These are phyloP conservation scores for Pyricularia sp. DNA, from an alignment of 2,329 filamentous ascomycete genomes.

Conservation along the genomic window DNA sequence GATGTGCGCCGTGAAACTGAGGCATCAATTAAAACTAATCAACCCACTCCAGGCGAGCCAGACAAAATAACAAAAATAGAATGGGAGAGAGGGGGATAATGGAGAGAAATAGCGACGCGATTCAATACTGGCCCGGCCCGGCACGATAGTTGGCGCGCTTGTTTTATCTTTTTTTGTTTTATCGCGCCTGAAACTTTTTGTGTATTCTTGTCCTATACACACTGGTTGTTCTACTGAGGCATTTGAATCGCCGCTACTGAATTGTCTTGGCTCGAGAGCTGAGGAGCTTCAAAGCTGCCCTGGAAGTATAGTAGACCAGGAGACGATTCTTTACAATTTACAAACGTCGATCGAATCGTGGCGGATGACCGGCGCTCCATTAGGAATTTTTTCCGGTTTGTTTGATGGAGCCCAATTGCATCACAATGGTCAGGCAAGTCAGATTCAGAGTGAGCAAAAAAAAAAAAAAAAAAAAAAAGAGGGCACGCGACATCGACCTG, in stretches of 20 bases:
- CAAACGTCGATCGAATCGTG: not conserved
- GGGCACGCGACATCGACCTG: not conserved
- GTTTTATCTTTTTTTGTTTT: not conserved
- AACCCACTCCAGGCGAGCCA: not conserved
- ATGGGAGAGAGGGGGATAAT: not conserved
- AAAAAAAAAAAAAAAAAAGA: too few relatives aligned
- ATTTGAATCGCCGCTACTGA: not conserved
- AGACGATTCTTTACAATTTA: too few relatives aligned
- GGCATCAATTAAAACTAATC: not conserved
- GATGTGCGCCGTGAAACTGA: slow-evolving; percentile 4
- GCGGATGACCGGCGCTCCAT: not conserved
- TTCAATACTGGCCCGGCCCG: not conserved
- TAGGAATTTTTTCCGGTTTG: not conserved
- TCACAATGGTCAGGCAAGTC: not conserved
- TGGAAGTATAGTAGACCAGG: too few relatives aligned
- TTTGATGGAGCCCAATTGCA: not conserved
- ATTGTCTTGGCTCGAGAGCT: not conserved
- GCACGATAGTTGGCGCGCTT: not conserved
- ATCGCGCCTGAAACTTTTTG: not conserved
- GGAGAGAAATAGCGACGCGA: not conserved
- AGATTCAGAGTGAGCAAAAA: not conserved
- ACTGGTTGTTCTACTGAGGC: not conserved
- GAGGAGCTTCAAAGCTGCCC: not conserved
- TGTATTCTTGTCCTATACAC: not conserved
- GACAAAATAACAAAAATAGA: not conserved